Evolutionary conservation across 2,329 filamentous ascomycete genomes (phyloP), one percentile per base, ranked within the genome.

Genomic region (Clonostachys chloroleuca): DNA sequence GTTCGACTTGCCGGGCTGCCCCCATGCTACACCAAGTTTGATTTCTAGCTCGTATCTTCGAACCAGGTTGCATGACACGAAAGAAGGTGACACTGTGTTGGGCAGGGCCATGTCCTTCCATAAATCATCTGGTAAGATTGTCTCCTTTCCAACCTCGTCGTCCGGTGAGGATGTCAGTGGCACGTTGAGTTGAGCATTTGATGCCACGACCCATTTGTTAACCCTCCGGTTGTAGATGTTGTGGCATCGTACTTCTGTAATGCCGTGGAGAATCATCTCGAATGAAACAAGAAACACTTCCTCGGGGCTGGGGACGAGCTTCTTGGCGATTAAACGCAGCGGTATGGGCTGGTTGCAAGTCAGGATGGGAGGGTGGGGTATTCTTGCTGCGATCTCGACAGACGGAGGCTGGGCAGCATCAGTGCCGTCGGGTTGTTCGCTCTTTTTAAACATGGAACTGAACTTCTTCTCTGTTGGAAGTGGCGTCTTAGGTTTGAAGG

Each of bases 321-420:
- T 95, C 58, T 86, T 90, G 37, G 91, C 77, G 13, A 96, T 72
- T 9, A 99, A 70, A 2, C 90, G 81, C 4, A 97, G 73, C 1
- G 92, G 92, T 8, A 97, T 58, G 6, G 90, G 84, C 54, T 92
- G 80, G 62, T 95, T 95, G 69, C 92, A 95, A 1, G 92, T 96
- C 44, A 97, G 70, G 41, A 96, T 87, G 5, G 89, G 78, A 5
- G 94, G 94, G 59, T 91, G 88, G 1, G 94, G 94, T 34, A 99
- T 70, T 34, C 92, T 81, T 5, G 88, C 89, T 57, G 80, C 80
- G 45, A 86, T 70, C 55, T 96, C 92, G 40, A 96, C 77, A 5
- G 84, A 86, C 94, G 83, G 3, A 24, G 53, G 49, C 34, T 54
- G 36, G 30, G 51, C 50, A 63, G 50, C 36, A 50, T 46, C 39